Evolutionary conservation across 805 yeast genomes (phyloP).

Genomic region (Spathaspora arborariae): DNA sequence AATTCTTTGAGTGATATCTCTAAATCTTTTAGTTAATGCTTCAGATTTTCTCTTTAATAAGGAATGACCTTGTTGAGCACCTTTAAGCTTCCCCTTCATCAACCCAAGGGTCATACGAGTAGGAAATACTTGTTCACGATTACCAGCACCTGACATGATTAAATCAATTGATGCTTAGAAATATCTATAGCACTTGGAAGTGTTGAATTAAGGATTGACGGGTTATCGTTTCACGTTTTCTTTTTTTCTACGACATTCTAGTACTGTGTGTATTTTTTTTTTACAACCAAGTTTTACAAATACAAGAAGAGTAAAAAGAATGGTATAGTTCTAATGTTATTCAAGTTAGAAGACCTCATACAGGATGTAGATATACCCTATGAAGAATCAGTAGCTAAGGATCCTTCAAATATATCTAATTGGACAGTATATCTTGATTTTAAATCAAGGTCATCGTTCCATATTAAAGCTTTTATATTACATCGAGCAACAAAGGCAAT

Average conservation of each 20-base stretch:
- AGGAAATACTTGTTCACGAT: constrained; percentile 94
- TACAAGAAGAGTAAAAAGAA: neutral
- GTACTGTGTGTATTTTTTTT: neutral
- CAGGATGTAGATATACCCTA: constrained; percentile 25
- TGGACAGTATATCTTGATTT: constrained; percentile 47
- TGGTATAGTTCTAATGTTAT: neutral
- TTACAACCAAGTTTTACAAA: neutral
- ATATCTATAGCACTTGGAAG: neutral
- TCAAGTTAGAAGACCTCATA: constrained; percentile 12
- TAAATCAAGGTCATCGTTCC: constrained; percentile 24
- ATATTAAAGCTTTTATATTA: constrained; percentile 42
- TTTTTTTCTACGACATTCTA: neutral
- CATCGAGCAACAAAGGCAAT: constrained; percentile 48
- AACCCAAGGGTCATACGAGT: constrained; percentile 95
- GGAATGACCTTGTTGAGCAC: constrained; percentile 96
- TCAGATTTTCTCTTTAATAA: constrained; percentile 92
- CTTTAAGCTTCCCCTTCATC: constrained; percentile 94
- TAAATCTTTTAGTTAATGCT: constrained; percentile 91
- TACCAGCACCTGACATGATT: constrained; percentile 66
- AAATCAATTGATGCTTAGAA: neutral
- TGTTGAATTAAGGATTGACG: too few relatives aligned
- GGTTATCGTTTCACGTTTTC: neutral
- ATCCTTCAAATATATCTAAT: constrained; percentile 25
- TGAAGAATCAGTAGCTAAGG: constrained; percentile 33
- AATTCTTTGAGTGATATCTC: constrained; percentile 91